A percentile compares a stretch with the other conserved stretches of the same genome.
Evolutionary conservation across 2,329 filamentous ascomycete species (phyloP).

Genomic region (Stagonosporopsis chrysanthemi): DNA sequence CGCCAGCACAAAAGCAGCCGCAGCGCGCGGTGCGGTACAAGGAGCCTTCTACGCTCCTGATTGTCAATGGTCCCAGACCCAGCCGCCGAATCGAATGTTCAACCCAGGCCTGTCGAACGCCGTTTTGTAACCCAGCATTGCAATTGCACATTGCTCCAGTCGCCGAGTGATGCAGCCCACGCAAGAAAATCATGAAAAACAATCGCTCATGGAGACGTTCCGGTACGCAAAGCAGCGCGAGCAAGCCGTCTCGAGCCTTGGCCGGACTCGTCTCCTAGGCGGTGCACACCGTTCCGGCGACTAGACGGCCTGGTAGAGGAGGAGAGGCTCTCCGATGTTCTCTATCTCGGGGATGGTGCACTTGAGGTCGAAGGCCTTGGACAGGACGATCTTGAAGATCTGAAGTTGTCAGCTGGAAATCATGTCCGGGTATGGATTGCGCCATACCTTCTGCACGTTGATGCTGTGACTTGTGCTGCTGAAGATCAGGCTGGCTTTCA

Average conservation of each 20-base stretch:
- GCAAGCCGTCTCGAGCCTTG: constrained; percentile 9
- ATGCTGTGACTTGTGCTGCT: constrained; percentile 99
- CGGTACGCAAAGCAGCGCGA: constrained; percentile 30
- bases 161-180: constrained; percentile 48
- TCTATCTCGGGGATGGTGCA: constrained; percentile 99
- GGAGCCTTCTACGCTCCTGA: constrained; percentile 12
- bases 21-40: constrained; percentile 14
- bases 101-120: constrained; percentile 38
- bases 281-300: constrained; percentile 30
- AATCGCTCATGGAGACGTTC: constrained; percentile 47
- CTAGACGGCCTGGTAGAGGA: constrained; percentile 73
- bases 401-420: constrained; percentile 55
- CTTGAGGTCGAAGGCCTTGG: constrained; percentile 97
- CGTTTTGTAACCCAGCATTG: constrained; percentile 34
- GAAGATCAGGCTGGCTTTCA: constrained; percentile 97
- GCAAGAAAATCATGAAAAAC: constrained; percentile 46
- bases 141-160: constrained; percentile 45
- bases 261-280: constrained; percentile 27
- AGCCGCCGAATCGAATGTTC: constrained; percentile 21
- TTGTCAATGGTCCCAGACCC: constrained; percentile 15
- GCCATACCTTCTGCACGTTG: constrained; percentile 95
- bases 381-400: constrained; percentile 99
- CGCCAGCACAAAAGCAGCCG: constrained; percentile 26
- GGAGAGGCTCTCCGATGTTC: constrained; percentile 92
- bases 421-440: no score